Evolutionary conservation across 805 yeast genomes (phyloP).

Genomic region (Jamesozyma gamospora): DNA sequence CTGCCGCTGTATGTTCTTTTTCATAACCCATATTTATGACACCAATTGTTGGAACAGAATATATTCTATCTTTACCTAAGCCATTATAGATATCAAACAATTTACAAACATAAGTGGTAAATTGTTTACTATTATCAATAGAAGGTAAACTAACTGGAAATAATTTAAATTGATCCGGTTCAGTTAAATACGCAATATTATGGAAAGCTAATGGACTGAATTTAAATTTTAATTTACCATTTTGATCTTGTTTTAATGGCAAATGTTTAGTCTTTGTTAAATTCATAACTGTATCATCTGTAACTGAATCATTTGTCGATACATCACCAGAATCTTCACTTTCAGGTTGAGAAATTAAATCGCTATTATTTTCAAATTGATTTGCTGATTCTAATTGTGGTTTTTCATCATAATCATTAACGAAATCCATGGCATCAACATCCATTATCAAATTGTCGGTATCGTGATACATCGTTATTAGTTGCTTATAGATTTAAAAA

Average conservation of each 20-base stretch:
- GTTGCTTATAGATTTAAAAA: neutral
- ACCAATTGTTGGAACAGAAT: conserved; percentile 34
- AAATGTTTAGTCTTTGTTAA: conserved; percentile 8
- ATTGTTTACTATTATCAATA: conserved; percentile 34
- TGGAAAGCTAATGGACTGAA: conserved; percentile 36
- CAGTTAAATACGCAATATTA: conserved; percentile 34
- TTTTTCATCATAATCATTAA: conserved; percentile 7
- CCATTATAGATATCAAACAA: conserved; percentile 46
- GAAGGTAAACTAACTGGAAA: conserved; percentile 34
- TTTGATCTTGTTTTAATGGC: conserved; percentile 10
- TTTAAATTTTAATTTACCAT: conserved; percentile 33
- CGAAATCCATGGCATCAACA: conserved; percentile 20
- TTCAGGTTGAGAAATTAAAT: neutral
- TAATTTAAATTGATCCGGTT: conserved; percentile 33
- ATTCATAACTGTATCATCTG: conserved; percentile 17
- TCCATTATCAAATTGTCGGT: conserved; percentile 18
- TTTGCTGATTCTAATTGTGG: conserved; percentile 1
- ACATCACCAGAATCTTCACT: conserved; percentile 1
- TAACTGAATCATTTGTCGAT: conserved; percentile 10
- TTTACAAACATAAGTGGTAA: conserved; percentile 38
- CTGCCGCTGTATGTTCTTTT: conserved; percentile 29
- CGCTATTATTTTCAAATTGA: neutral
- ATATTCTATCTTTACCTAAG: conserved; percentile 36
- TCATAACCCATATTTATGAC: conserved; percentile 27
- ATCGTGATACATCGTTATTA: conserved; percentile 2